phyloP scores from a whole-genome alignment of 1,284 basidiomycete genomes.

The Melanopsichium pennsylvanicum region DNA sequence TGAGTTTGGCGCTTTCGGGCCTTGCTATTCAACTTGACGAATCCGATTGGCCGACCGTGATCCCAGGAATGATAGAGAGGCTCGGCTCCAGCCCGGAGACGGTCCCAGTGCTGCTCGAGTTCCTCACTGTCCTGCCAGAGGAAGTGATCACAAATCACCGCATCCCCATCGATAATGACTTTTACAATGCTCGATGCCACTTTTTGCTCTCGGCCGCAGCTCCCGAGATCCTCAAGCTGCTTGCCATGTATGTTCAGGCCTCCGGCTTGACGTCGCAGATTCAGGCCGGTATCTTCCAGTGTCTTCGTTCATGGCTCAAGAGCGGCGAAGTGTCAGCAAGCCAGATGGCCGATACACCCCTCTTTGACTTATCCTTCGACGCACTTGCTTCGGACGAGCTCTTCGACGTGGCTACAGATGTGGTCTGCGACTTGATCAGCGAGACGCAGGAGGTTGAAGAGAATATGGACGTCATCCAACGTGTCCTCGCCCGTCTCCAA shows the following conservation, averaged over 20 bases:
- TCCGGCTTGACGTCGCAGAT: slow-evolving; percentile 81
- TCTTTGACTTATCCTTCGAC: slow-evolving; percentile 74
- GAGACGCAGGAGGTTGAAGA: slow-evolving; percentile 98
- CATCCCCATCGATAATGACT: slow-evolving; percentile 88
- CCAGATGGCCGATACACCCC: slow-evolving; percentile 77
- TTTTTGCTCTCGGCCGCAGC: slow-evolving; percentile 71
- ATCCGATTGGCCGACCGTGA: slow-evolving; percentile 77
- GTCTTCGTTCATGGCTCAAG: slow-evolving; percentile 84
- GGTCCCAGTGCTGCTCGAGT: slow-evolving; percentile 85
- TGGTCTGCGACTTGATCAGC: slow-evolving; percentile 92
- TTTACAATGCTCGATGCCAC: slow-evolving; percentile 68
- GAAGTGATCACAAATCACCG: slow-evolving; percentile 84
- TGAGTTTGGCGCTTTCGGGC: slow-evolving; percentile 87
- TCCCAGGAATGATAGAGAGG: slow-evolving; percentile 81
- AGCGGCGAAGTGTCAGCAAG: slow-evolving; percentile 81
- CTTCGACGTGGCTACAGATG: slow-evolving; percentile 91
- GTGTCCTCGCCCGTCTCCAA: slow-evolving; percentile 75
- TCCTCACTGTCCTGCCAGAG: slow-evolving; percentile 89
- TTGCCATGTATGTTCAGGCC: slow-evolving; percentile 90
- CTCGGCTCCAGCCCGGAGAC: slow-evolving; percentile 85
- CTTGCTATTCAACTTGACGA: slow-evolving; percentile 87
- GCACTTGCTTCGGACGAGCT: slow-evolving; percentile 72
- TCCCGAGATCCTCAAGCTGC: slow-evolving; percentile 77
- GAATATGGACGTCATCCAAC: slow-evolving; percentile 85
- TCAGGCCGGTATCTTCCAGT: slow-evolving; percentile 86